A percentile compares a stretch with the other conserved stretches of the same genome.
Conservation (phyloP, 2,329 filamentous ascomycete species). For the Sporothrix mexicana region DNA sequence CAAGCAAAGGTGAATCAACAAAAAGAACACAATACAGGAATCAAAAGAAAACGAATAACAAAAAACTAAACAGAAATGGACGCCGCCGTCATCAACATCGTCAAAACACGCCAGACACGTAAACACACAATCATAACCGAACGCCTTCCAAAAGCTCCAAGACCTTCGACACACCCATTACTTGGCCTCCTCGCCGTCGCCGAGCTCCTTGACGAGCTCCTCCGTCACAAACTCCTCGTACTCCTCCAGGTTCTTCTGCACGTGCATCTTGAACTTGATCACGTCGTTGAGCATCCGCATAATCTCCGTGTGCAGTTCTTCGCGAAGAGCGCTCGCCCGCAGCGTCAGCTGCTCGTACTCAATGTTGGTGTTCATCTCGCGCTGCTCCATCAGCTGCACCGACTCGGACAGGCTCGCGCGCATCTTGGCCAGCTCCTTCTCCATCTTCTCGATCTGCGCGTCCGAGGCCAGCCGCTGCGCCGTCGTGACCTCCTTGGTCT, state of each 20-base stretch:
- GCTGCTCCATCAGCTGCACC: constrained; percentile 89
- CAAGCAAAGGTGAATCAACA: neutral
- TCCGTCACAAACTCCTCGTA: constrained; percentile 94
- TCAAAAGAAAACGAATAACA: neutral
- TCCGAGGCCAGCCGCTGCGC: constrained; percentile 89
- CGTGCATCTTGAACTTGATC: constrained; percentile 97
- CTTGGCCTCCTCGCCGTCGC: constrained; percentile 48
- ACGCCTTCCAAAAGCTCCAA: neutral
- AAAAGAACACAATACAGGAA: neutral
- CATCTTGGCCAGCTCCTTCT: constrained; percentile 97
- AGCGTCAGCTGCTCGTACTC: constrained; percentile 97
- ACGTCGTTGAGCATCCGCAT: constrained; percentile 96
- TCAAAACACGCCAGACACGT: constrained; percentile 17
- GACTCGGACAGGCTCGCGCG: constrained; percentile 80
- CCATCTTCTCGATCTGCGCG: constrained; percentile 97
- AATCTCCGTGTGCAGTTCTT: constrained; percentile 96
- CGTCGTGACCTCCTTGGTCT: constrained; percentile 83
- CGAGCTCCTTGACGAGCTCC: constrained; percentile 85
- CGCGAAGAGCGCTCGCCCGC: constrained; percentile 80
- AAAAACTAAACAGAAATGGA: neutral
- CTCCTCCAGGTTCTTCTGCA: constrained; percentile 90
- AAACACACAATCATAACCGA: neutral
- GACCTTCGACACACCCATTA: neutral
- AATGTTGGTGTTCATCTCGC: constrained; percentile 95
- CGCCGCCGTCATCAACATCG: constrained; percentile 25